Evolutionary conservation across 139 green algal genomes (phyloP), one percentile per base, ranked within the genome.

Genomic region (Bryopsis sp.): DNA sequence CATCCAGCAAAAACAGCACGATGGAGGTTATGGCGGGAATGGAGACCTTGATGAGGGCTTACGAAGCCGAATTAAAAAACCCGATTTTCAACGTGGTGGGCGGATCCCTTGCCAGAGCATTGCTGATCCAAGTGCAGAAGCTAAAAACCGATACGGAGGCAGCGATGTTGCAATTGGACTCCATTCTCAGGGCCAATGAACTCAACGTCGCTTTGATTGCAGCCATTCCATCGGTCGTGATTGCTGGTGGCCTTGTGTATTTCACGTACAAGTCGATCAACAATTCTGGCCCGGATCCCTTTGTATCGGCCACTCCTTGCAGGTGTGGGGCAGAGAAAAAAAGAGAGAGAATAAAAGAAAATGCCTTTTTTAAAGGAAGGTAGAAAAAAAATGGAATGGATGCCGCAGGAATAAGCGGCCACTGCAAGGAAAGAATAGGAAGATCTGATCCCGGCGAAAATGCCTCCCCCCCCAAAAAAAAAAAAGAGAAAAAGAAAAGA

Each of bases 131-230:
- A 82, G 84, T 96, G 3, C 91, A 96, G 69, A 89, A 89, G 72
- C 67, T 97, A 26, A 96, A 96, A 79, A 71, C 95, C 54, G 89
- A 96, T 74, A 90, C 83, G 19, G 85, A 95, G 68, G 81, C 72
- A 0, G 92, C 92, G 36, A 95, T 97, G 92, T 75, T 97, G 73
- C 82, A 96, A 78, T 77, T 97, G 72, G 92, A 97, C 71, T 91
- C 97, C 73, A 90, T 96, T 47, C 79, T 96, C 57, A 72, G 75
- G 26, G 83, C 89, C 62, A 97, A 97, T 72, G 74, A 69, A 54
- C 37, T 69, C 11, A 69, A 69, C 37, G 62, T 69, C 15, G 62
- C 62, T 19, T n/a, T 69, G 7, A 29, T 69, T 34, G 62, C 62
- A 24, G 62, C 62, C 4, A 69, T 69, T 35, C 62, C 62, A 38